A percentile compares a stretch with the other conserved stretches of the same genome.
phyloP scores from a whole-genome alignment of 768 basidiomycete genomes.

The Tricholoma hemisulphureum region DNA sequence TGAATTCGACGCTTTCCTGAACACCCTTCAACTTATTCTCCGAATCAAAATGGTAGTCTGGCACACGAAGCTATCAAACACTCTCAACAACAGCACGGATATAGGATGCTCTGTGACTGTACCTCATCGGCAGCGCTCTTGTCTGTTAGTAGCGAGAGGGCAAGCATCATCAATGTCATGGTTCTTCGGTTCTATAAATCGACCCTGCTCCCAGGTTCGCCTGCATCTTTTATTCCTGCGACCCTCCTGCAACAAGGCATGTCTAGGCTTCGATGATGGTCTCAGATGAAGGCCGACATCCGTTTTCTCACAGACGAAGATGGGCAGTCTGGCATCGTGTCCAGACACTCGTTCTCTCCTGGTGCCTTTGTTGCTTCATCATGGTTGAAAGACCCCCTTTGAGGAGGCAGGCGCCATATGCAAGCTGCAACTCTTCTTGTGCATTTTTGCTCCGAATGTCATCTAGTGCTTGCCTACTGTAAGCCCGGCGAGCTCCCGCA shows the following conservation, averaged over 20 bases:
- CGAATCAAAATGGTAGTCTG: neutral
- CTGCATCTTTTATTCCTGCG: constrained; percentile 54
- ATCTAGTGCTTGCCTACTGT: constrained; percentile 90
- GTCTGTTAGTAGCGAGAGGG: constrained; percentile 41
- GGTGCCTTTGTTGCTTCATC: constrained; percentile 65
- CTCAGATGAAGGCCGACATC: constrained; percentile 73
- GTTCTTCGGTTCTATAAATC: constrained; percentile 78
- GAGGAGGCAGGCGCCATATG: constrained; percentile 78
- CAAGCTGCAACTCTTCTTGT: constrained; percentile 60
- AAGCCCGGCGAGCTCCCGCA: constrained; percentile 76
- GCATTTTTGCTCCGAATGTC: constrained; percentile 83
- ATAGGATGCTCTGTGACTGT: constrained; percentile 44
- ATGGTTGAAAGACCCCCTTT: constrained; percentile 72
- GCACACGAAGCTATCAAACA: constrained; percentile 19
- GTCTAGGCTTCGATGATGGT: constrained; percentile 64
- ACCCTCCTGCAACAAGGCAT: constrained; percentile 52
- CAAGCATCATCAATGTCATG: constrained; percentile 51
- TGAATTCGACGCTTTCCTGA: constrained; percentile 39
- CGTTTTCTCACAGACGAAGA: constrained; percentile 86
- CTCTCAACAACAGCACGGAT: constrained; percentile 11
- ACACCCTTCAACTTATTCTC: constrained; percentile 17
- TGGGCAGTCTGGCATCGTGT: constrained; percentile 63
- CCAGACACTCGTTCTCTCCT: constrained; percentile 77
- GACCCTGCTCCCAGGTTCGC: constrained; percentile 52
- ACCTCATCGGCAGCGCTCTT: constrained; percentile 47